Evolutionary conservation across 2,329 filamentous ascomycete species (phyloP), one percentile per base, ranked within the genome.

Genomic region (Stachybotrys chlorohalonatus): DNA sequence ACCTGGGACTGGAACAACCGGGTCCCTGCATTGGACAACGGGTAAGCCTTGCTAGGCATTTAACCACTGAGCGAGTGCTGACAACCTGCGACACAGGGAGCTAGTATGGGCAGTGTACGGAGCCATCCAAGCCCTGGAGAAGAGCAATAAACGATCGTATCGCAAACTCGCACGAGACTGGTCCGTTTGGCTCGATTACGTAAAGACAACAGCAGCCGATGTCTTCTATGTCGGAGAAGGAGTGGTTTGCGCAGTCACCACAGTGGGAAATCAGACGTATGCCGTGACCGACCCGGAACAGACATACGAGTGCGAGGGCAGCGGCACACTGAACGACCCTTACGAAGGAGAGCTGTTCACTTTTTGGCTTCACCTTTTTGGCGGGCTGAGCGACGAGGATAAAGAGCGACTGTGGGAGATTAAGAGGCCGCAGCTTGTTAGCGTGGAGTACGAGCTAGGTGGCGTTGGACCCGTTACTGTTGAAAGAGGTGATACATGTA

Each of bases 301-400:
- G 52, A 57, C 58, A 1, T 74, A 75, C 58, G 57, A 60, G 39
- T 75, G 73, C 54, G 70, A 75, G 56, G 64, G 62, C 39, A 59
- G 55, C 6, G 60, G 58, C 1, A 62, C 63, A 16, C 63, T 75
- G 2, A 68, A 75, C 48, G 73, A 75, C 52, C 73, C 73, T 1
- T 75, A 73, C 49, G 73, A 75, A 55, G 73, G 73, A 48, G 73
- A 75, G 56, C 64, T 75, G 0, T 67, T 75, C 42, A 70, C 70
- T 0, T 73, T 68, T 47, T 74, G 70, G 54, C 58, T 75, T 9
- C 66, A 74, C 47, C 70, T 75, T 55, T 74, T 73, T 42, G 64
- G 64, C 3, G 59, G 59, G 6, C 31, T 75, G 24, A 62, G 65
- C 2, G 57, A 62, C 15, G 53, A 61, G 0, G 70, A 74, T 5